Evolutionary conservation across 1,139 yeast species (phyloP), one percentile per base, ranked within the genome.

Genomic region (Candida tropicalis): DNA sequence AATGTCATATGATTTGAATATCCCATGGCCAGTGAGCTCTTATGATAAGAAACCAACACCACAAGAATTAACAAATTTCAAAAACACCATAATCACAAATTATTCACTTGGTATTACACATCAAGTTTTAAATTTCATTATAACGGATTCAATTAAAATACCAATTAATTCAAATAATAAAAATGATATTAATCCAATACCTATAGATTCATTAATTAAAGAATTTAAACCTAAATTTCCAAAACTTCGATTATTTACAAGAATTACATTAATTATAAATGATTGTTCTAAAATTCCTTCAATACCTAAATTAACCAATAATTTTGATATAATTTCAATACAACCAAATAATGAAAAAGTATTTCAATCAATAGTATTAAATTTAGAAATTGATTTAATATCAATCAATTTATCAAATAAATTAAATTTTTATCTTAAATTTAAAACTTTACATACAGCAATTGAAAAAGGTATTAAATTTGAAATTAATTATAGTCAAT

Each of bases 381-480:
- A 80, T 49, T 70, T 90, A 39, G 95, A 87, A 46, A 74, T 91
- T 32, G 98, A 93, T 64, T 52, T 93, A 28, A 79, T 93, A 28
- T 82, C 96, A 0, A 75, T 93, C 42, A 82, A 87, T 47, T 76
- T 87, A 59, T 66, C 78, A 13, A 70, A 74, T 33, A 75, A 89
- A 46, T 67, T 89, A 38, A 95, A 96, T 0, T 84, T 82, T 53
- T 87, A 81, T 60, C 68, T 93, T 51, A 85, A 87, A 52, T 97
- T 89, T 66, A 88, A 90, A 56, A 82, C 89, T 0, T 75, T 90
- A 8, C 87, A 97, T 33, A 81, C 89, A 38, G 97, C 95, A 1
- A 75, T 87, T 13, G 85, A 84, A 15, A 79, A 86, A 45, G 99
- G 99, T 1, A 77, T 90, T 38, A 82, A 82, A 52, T 79, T 93